Conservation (phyloP, 2,329 filamentous ascomycete genomes). For the Neopestalotiopsis clavispora region DNA sequence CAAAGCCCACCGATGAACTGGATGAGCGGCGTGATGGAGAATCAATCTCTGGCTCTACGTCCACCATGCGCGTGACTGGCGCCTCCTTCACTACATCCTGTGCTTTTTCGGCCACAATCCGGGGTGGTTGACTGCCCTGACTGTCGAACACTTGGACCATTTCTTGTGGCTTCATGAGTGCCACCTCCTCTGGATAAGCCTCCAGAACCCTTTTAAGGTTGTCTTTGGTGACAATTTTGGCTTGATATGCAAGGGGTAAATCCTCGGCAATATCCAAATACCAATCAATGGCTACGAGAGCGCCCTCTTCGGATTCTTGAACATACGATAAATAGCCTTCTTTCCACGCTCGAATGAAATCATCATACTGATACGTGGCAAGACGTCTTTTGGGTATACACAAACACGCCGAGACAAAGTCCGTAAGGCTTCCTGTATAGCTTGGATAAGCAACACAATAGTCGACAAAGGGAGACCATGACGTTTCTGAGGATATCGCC, state of each 20-base stretch:
- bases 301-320: slow-evolving; percentile 28
- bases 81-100: not conserved
- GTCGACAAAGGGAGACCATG: slow-evolving; percentile 29
- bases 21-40: not conserved
- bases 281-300: slow-evolving; percentile 36
- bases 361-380: slow-evolving; percentile 38
- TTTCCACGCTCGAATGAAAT: slow-evolving; percentile 39
- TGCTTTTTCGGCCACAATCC: not conserved
- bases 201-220: slow-evolving; percentile 34
- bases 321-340: slow-evolving; percentile 37
- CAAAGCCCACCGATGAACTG: not conserved
- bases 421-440: slow-evolving; percentile 33
- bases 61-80: not conserved
- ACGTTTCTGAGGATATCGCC: not conserved
- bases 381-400: slow-evolving; percentile 32
- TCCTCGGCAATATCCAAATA: slow-evolving; percentile 38
- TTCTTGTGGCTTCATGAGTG: not conserved
- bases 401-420: slow-evolving; percentile 37
- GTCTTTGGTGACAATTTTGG: slow-evolving; percentile 33
- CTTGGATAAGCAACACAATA: slow-evolving; percentile 34
- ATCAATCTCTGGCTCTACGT: not conserved
- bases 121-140: not conserved
- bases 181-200: slow-evolving; percentile 32
- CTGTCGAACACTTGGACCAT: not conserved
- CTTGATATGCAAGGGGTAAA: slow-evolving; percentile 26